Evolutionary conservation across 2,329 filamentous ascomycete species (phyloP).

Genomic region (Zopfia rhizophila): DNA sequence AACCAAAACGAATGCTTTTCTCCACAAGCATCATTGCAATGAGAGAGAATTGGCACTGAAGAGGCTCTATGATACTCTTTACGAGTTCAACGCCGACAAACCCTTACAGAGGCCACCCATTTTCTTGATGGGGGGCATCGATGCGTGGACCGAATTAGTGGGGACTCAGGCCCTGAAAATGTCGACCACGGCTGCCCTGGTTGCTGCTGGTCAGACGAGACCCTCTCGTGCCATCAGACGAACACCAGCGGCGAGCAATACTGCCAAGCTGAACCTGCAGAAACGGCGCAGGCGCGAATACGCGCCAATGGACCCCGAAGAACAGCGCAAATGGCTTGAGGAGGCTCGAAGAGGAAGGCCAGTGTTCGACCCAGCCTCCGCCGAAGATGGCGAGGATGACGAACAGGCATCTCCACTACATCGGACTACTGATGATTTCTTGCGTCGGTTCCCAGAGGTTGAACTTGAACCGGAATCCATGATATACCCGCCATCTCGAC

Average conservation of each 20-base stretch:
- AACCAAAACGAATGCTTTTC: slow-evolving; percentile 68
- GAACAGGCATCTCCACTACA: slow-evolving; percentile 56
- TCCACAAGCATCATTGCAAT: slow-evolving; percentile 57
- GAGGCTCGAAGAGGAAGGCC: slow-evolving; percentile 75
- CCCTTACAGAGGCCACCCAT: slow-evolving; percentile 78
- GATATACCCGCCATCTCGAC: slow-evolving; percentile 56
- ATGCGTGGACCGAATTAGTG: slow-evolving; percentile 87
- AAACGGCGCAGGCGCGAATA: slow-evolving; percentile 68
- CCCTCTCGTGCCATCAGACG: slow-evolving; percentile 62
- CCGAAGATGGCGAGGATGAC: slow-evolving; percentile 43
- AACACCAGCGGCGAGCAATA: slow-evolving; percentile 62
- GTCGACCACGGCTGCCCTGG: slow-evolving; percentile 64
- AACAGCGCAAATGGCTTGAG: slow-evolving; percentile 83
- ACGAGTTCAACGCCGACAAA: slow-evolving; percentile 83
- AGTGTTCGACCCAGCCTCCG: slow-evolving; percentile 45
- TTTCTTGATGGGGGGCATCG: slow-evolving; percentile 81
- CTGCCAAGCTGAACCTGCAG: slow-evolving; percentile 64
- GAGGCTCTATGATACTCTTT: slow-evolving; percentile 80
- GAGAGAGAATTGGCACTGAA: slow-evolving; percentile 66
- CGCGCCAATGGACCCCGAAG: slow-evolving; percentile 80
- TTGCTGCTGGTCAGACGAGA: slow-evolving; percentile 57
- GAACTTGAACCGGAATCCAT: slow-evolving; percentile 67
- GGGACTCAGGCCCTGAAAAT: slow-evolving; percentile 72
- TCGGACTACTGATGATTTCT: slow-evolving; percentile 82
- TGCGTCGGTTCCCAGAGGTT: slow-evolving; percentile 80